phyloP scores from a whole-genome alignment of 2,329 filamentous ascomycete species.

The Trichoderma oligosporum region DNA sequence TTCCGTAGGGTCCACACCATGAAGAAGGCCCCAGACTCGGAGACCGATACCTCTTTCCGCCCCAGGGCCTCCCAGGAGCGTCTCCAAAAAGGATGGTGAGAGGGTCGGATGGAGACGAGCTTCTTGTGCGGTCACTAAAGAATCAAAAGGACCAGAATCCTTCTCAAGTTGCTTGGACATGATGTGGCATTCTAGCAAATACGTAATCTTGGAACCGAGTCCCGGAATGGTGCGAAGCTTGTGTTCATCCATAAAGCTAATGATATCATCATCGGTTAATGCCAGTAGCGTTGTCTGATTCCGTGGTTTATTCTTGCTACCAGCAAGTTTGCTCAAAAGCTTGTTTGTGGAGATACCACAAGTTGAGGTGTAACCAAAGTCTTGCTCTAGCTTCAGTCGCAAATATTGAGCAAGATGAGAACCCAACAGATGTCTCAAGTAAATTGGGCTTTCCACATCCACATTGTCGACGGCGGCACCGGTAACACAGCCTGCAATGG shows the following conservation, averaged over 20 bases:
- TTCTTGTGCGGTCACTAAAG: slow-evolving; percentile 58
- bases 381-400: slow-evolving; percentile 65
- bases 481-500: slow-evolving; percentile 59
- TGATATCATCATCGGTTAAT: slow-evolving; percentile 54
- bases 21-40: slow-evolving; percentile 72
- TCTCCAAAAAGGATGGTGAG: slow-evolving; percentile 61
- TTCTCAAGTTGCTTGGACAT: slow-evolving; percentile 31
- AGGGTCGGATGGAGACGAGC: slow-evolving; percentile 62
- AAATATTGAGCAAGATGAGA: slow-evolving; percentile 78
- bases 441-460: slow-evolving; percentile 38
- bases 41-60: slow-evolving; percentile 66
- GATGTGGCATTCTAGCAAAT: slow-evolving; percentile 53
- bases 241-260: slow-evolving; percentile 68
- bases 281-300: slow-evolving; percentile 81
- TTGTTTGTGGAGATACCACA: slow-evolving; percentile 88
- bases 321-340: slow-evolving; percentile 77
- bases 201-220: slow-evolving; percentile 67
- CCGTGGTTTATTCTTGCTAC: slow-evolving; percentile 79
- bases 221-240: slow-evolving; percentile 79
- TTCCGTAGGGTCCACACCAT: slow-evolving; percentile 73
- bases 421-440: slow-evolving; percentile 65
- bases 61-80: slow-evolving; percentile 66
- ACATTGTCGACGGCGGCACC: slow-evolving; percentile 24
- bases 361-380: slow-evolving; percentile 81
- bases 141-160: slow-evolving; percentile 37